A percentile compares a stretch with the other conserved stretches of the same genome.
Evolutionary conservation across 148 eudicot genomes (phyloP).

Genomic region (Rhododendron mucronatum): DNA sequence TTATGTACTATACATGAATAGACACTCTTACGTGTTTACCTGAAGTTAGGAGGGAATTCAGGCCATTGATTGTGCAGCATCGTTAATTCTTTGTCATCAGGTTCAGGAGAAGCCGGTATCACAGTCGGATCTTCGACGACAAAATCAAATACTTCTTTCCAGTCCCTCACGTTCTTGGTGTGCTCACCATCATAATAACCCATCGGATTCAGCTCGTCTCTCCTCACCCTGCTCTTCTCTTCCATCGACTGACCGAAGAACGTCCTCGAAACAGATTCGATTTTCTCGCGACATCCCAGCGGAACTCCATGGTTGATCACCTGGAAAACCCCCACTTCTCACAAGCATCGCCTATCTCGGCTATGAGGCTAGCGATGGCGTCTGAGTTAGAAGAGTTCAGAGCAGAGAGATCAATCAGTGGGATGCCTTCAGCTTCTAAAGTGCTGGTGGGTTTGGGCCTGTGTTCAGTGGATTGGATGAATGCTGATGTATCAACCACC

Average conservation of each 20-base stretch:
- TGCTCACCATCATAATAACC: slow-evolving; percentile 48
- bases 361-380: slow-evolving; percentile 4
- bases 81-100: slow-evolving; percentile 23
- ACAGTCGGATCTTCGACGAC: slow-evolving; percentile 20
- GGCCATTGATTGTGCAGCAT: slow-evolving; percentile 42
- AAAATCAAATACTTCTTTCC: slow-evolving; percentile 54
- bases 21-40: slow-evolving; percentile 15
- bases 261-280: slow-evolving; percentile 17
- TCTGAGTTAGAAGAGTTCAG: slow-evolving; percentile 7
- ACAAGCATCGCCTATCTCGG: slow-evolving; percentile 39
- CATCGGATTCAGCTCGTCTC: slow-evolving; percentile 37
- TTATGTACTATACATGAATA: background rate
- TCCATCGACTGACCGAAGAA: slow-evolving; percentile 36
- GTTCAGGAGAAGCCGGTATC: slow-evolving; percentile 26
- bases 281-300: slow-evolving; percentile 15
- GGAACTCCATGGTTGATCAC: slow-evolving; percentile 54
- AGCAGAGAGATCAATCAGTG: slow-evolving; percentile 41
- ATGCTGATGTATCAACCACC: slow-evolving; percentile 25
- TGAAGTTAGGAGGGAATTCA: slow-evolving; percentile 23
- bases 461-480: slow-evolving; percentile 47
- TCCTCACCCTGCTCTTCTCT: slow-evolving; percentile 41
- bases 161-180: slow-evolving; percentile 49
- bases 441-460: slow-evolving; percentile 29
- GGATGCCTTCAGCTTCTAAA: slow-evolving; percentile 38
- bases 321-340: slow-evolving; percentile 54